Conservation (phyloP, 1,284 basidiomycete genomes). For the Trichosporon sp. region DNA sequence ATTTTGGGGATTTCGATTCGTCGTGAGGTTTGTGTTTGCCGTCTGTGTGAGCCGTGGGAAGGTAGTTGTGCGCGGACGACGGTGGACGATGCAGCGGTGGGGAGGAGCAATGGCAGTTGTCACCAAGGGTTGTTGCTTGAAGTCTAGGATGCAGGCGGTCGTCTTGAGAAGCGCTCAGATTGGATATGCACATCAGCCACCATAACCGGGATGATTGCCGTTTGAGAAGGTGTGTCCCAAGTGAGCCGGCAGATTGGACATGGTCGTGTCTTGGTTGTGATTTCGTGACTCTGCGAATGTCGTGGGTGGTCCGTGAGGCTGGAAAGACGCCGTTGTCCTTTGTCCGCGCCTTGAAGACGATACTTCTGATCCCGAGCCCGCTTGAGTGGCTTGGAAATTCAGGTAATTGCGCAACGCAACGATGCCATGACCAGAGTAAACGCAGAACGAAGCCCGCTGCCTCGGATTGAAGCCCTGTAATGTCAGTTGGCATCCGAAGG, state of each 20-base stretch:
- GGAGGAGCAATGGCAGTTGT: too few species aligned
- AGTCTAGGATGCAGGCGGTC: too few species aligned
- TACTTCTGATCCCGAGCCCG: slow-evolving; percentile 2
- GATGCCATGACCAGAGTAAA: slow-evolving; percentile 91
- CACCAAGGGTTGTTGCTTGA: too few species aligned
- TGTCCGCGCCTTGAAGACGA: slow-evolving; percentile 5
- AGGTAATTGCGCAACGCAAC: slow-evolving; percentile 73
- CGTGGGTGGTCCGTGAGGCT: background rate
- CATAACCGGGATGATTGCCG: background rate
- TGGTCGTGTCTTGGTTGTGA: background rate
- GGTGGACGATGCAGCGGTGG: too few species aligned
- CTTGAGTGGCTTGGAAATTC: slow-evolving; percentile 16
- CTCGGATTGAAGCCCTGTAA: slow-evolving; percentile 83
- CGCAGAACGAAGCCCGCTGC: slow-evolving; percentile 91
- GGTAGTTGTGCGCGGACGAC: too few species aligned
- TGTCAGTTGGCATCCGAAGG: background rate
- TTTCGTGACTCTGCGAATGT: background rate
- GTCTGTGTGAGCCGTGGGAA: background rate
- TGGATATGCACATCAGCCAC: background rate
- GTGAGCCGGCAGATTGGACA: background rate
- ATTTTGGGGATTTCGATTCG: too few species aligned
- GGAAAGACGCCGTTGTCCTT: slow-evolving; percentile 5
- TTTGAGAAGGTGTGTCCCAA: background rate
- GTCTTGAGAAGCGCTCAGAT: too few species aligned
- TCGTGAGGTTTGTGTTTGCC: background rate